Evolutionary conservation across 345 rosid genomes (phyloP).

Genomic region (Populus alba): DNA sequence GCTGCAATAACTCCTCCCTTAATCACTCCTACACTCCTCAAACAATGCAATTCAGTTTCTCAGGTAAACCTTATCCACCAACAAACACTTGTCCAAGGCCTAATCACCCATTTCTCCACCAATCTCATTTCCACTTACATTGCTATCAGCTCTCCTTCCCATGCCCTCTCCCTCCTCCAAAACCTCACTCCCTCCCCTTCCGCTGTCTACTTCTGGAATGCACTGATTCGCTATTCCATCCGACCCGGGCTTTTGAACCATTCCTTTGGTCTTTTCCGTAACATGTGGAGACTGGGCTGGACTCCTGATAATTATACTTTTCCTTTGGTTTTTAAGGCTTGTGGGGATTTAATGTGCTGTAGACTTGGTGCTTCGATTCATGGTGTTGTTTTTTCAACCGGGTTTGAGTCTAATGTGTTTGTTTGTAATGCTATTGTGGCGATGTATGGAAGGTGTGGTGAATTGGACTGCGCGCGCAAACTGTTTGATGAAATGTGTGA

Average conservation of each 20-base stretch:
- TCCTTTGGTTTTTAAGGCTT: constrained; percentile 77
- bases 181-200: constrained; percentile 42
- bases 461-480: constrained; percentile 46
- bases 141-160: constrained; percentile 41
- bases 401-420: constrained; percentile 61
- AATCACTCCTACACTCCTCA: constrained; percentile 40
- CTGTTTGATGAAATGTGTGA: constrained; percentile 67
- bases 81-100: constrained; percentile 51
- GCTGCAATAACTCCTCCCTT: constrained; percentile 6
- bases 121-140: constrained; percentile 68
- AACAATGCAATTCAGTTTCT: constrained; percentile 52
- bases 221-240: constrained; percentile 50
- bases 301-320: constrained; percentile 70
- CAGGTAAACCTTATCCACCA: constrained; percentile 63
- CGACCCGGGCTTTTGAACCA: constrained; percentile 36
- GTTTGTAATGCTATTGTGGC: constrained; percentile 64
- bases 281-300: constrained; percentile 56
- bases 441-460: constrained; percentile 63
- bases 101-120: constrained; percentile 38
- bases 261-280: constrained; percentile 35
- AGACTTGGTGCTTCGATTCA: constrained; percentile 51
- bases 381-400: constrained; percentile 35
- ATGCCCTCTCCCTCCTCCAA: constrained; percentile 56
- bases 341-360: constrained; percentile 49
- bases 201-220: constrained; percentile 69